A percentile compares a stretch with the other conserved stretches of the same genome.
Conservation (phyloP, 495 filamentous ascomycete species). For the Cercophora newfieldiana region DNA sequence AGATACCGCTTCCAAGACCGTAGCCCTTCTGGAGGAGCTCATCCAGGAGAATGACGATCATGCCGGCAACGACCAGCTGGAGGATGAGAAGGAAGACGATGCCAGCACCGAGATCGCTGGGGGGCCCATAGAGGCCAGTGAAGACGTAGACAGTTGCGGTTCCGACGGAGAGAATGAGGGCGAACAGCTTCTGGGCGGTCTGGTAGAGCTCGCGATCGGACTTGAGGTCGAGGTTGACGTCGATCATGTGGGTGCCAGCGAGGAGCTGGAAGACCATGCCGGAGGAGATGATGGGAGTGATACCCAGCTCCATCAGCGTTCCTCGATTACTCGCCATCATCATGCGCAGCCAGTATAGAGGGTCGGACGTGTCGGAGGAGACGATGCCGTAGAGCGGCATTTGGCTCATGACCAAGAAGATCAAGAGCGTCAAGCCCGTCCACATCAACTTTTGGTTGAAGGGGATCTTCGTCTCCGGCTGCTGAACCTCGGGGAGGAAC, state of each 20-base stretch:
- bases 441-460: constrained; percentile 99
- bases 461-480: constrained; percentile 92
- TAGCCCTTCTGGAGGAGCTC: constrained; percentile 99
- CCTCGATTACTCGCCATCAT: constrained; percentile 99
- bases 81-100: constrained; percentile 97
- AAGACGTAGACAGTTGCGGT: constrained; percentile 96
- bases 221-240: constrained; percentile 99
- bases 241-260: constrained; percentile 98
- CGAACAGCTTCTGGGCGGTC: constrained; percentile 99
- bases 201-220: constrained; percentile 99
- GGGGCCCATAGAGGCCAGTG: constrained; percentile 95
- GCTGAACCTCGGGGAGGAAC: constrained; percentile 97
- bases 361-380: constrained; percentile 94
- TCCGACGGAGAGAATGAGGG: constrained; percentile 94
- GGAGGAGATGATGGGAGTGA: constrained; percentile 98
- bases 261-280: constrained; percentile 99
- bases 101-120: constrained; percentile 93
- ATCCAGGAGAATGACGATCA: constrained; percentile 98
- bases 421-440: constrained; percentile 94
- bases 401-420: constrained; percentile 99
- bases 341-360: constrained; percentile 99
- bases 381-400: constrained; percentile 98
- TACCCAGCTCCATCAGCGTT: constrained; percentile 98
- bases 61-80: constrained; percentile 92
- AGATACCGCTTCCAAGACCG: constrained; percentile 96